Base-by-base conservation (phyloP, 164 flowering plant genomes). In the Vitis labrusca region DNA sequence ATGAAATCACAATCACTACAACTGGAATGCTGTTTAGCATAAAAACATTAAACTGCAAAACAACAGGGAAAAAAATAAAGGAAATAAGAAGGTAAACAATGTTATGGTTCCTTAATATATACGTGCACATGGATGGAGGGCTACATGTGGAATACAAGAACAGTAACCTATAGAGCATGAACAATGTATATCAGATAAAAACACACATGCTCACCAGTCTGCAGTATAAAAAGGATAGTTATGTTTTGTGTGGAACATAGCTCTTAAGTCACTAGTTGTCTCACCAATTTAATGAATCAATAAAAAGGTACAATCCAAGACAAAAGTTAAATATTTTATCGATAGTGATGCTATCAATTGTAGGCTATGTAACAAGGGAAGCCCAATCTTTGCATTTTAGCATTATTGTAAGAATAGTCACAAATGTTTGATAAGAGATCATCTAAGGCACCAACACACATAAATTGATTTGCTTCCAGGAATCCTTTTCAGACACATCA, bases 21-120 rank as follows among this genome's bases (percentile, higher is more conserved):
- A 96, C 98, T 3, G 99, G 99, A 59, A 92, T 83, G 77, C 97
- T 91, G 82, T 90, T 93, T 51, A 96, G 80, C n/a, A 93, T 82
- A 71, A 96, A 96, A 65, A 77, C 70, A 80, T 96, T 96, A 29
- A 67, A 78, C 99, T 96, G 99, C 91, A 85, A 62, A 71, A 64
- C 23, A 17, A 57, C 3, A 49, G 47, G 15, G 10, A 59, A 14
- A 55, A 52, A 9, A n/a, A 27, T 32, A 67, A 23, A 37, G 48
- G 19, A 23, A 23, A 23, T 23, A 23, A 23, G 27, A 23, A 23
- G 27, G 27, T 23, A 23, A 23, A 23, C 11, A 30, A 9, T 51
- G 13, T 51, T 10, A 51, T 51, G 54, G 54, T 51, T 15, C 54
- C 54, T 58, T 13, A 58, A 58, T 19, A 58, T 27, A 27, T 5